These are phyloP conservation scores for Iberis pinnata DNA, from an alignment of 345 rosid species.

Conservation along the genomic window DNA sequence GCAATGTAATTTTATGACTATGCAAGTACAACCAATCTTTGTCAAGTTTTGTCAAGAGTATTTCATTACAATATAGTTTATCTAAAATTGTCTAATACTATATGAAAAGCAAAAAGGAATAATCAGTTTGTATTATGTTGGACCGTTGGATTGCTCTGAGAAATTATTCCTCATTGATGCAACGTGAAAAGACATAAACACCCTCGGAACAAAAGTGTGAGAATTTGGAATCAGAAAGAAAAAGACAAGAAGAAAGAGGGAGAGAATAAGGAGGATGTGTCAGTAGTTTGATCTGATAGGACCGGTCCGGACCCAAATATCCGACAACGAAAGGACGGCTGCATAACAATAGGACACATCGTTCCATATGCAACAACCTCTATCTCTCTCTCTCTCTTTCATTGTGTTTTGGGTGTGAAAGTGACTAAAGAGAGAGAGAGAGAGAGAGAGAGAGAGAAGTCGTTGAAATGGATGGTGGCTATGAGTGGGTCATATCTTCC, in stretches of 20 bases:
- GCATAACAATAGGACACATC: constrained; percentile 26
- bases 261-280: constrained; percentile 23
- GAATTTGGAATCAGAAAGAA: not conserved
- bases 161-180: too few species aligned
- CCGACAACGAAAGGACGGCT: constrained; percentile 34
- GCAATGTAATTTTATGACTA: too few species aligned
- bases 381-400: constrained; percentile 6
- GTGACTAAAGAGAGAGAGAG: constrained; percentile 27
- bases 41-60: too few species aligned
- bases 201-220: not conserved
- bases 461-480: constrained; percentile 20
- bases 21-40: too few species aligned
- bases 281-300: constrained; percentile 29
- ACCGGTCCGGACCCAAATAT: constrained; percentile 22
- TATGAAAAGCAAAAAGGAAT: constrained; percentile 7
- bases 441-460: constrained; percentile 16
- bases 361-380: constrained; percentile 19
- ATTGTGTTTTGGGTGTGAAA: constrained; percentile 22
- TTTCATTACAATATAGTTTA: too few species aligned
- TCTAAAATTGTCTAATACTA: too few species aligned
- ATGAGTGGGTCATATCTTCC: constrained; percentile 23
- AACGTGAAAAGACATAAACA: not conserved
- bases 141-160: constrained; percentile 21
- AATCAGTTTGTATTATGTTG: constrained; percentile 12
- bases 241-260: constrained; percentile 14